Evolutionary conservation across 2,329 filamentous ascomycete genomes (phyloP).

Genomic region (Alternaria consortialis): DNA sequence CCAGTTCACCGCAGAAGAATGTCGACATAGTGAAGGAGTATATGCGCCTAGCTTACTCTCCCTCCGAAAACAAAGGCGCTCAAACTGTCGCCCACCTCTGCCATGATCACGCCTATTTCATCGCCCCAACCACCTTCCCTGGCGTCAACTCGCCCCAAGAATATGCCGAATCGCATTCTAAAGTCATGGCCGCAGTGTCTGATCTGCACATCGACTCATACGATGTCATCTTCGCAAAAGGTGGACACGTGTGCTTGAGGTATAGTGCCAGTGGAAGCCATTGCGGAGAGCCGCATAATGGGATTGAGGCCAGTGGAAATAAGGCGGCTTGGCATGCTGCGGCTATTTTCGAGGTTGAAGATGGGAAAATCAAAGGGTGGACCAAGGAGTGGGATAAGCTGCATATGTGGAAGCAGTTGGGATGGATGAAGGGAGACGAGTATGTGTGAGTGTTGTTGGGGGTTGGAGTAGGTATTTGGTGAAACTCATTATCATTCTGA

Average conservation of each 20-base stretch:
- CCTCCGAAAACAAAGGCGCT: conserved; percentile 46
- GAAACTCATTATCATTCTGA: not conserved
- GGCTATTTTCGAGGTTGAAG: conserved; percentile 51
- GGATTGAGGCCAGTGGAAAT: conserved; percentile 42
- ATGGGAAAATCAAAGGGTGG: conserved; percentile 50
- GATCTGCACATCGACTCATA: conserved; percentile 50
- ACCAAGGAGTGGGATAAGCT: conserved; percentile 51
- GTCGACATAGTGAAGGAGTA: conserved; percentile 49
- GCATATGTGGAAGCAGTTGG: conserved; percentile 27
- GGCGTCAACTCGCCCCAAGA: conserved; percentile 50
- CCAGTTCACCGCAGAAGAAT: conserved; percentile 32
- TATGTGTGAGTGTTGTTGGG: not conserved
- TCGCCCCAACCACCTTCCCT: conserved; percentile 51
- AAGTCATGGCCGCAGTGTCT: conserved; percentile 47
- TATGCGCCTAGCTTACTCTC: conserved; percentile 52
- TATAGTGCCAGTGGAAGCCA: conserved; percentile 53
- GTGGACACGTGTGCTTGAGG: conserved; percentile 46
- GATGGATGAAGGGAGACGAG: conserved; percentile 24
- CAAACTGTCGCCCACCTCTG: conserved; percentile 49
- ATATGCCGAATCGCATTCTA: conserved; percentile 50
- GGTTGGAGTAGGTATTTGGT: not conserved
- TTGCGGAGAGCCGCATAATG: conserved; percentile 48
- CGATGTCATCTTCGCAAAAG: conserved; percentile 50
- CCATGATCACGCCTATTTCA: conserved; percentile 44
- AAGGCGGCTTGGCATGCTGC: conserved; percentile 51